Evolutionary conservation across 768 basidiomycete genomes (phyloP), one percentile per base, ranked within the genome.

Genomic region (Vararia minispora): DNA sequence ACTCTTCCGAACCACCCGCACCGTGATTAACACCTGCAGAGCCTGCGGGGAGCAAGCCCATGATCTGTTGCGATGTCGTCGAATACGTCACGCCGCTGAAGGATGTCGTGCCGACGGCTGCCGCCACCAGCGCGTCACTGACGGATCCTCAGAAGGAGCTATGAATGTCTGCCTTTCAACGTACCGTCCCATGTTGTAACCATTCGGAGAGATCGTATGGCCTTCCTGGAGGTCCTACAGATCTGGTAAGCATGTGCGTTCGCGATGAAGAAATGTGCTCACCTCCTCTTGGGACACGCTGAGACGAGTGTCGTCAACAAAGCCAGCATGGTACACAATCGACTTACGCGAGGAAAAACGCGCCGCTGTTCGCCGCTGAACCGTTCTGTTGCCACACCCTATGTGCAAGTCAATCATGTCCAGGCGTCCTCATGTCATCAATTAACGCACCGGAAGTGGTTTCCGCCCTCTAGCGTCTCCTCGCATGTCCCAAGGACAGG

Each of bases 321-420:
- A 20, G 28, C 17, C 16, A 23, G 30, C 14, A 33, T 4, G 20
- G 9, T 7, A 37, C 25, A 28, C 24, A 20, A 7, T 9, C 3
- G 2, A 57, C 72, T 47, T 52, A 76, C 72, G 72, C 74, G 14
- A 76, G 61, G 55, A 82, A 84, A 21, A 79, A 53, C 3, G 69
- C 66, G 1, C 62, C 61, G 23, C 54, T 71, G 35, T 66, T 27
- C 2, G 76, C 78, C 12, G 21, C 16, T 3, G 69, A 52, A 1
- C 79, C 78, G 44, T 79, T 74, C 53, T 82, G 78, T 28, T 64
- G 65, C 53, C 53, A 79, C 5, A 74, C 61, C 11, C 75, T 74
- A 46, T 11, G 22, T 14, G 13, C 16, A 30, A 23, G 14, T 26
- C 22, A 26, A 31, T 31, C 11, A 30, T 21, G 21, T 46, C 18